Conservation (phyloP, 306 rosid species). For the Comarum palustre region DNA sequence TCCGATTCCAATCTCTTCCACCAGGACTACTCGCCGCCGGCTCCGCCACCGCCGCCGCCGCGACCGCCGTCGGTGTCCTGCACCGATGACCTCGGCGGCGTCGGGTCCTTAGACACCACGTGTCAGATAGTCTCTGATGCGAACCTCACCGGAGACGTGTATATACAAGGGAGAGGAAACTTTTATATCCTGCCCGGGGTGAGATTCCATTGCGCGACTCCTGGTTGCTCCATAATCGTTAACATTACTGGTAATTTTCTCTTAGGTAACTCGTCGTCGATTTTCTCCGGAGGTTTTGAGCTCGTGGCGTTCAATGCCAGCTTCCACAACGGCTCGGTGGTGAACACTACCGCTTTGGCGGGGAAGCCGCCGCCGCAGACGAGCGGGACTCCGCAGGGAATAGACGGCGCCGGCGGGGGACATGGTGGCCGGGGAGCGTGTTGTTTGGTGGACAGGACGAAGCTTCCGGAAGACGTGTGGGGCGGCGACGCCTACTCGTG, state of each 20-base stretch:
- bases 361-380: constrained; percentile 94
- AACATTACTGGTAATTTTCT: constrained; percentile 86
- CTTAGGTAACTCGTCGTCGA: constrained; percentile 67
- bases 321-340: constrained; percentile 65
- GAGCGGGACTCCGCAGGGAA: constrained; percentile 90
- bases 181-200: constrained; percentile 91
- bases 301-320: constrained; percentile 60
- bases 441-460: constrained; percentile 61
- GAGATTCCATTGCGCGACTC: constrained; percentile 64
- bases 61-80: constrained; percentile 93
- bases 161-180: constrained; percentile 90
- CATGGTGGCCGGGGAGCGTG: constrained; percentile 97
- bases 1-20: constrained; percentile 64
- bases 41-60: constrained; percentile 99
- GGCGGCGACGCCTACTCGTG: constrained; percentile 96
- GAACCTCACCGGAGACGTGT: constrained; percentile 91
- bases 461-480: constrained; percentile 98
- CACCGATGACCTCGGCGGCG: constrained; percentile 76
- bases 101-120: constrained; percentile 81
- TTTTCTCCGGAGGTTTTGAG: constrained; percentile 75
- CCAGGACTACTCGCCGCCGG: constrained; percentile 95
- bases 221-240: constrained; percentile 74
- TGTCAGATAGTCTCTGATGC: constrained; percentile 71
- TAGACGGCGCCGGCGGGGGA: constrained; percentile 86
- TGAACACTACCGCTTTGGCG: constrained; percentile 78